Evolutionary conservation across 202 grass and related monocot species (phyloP).

Genomic region (Setaria italica): DNA sequence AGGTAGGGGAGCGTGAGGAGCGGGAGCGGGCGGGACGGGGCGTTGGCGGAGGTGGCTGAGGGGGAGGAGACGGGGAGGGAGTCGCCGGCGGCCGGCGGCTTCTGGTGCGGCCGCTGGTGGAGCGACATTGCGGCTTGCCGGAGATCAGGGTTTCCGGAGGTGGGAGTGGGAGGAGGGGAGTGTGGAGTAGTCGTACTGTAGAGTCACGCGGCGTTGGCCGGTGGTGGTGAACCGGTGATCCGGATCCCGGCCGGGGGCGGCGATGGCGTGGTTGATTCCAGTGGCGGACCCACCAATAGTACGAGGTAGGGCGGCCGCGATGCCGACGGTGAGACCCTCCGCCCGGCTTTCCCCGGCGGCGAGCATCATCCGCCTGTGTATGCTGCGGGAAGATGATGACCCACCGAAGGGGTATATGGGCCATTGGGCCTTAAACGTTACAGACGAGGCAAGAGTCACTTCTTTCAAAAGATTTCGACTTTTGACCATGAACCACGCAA

Average conservation of each 20-base stretch:
- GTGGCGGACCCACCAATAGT: too few species aligned
- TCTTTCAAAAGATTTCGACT: not conserved
- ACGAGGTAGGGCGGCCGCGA: too few species aligned
- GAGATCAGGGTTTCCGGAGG: conserved; percentile 26
- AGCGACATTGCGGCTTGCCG: conserved; percentile 57
- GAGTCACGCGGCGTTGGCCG: not conserved
- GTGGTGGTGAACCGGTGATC: not conserved
- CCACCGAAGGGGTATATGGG: not conserved
- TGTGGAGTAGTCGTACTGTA: not conserved
- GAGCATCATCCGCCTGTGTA: not conserved
- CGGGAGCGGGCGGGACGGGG: conserved; percentile 36
- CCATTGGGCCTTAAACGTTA: not conserved
- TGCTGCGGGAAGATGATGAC: not conserved
- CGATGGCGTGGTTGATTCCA: not conserved
- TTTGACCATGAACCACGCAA: not conserved
- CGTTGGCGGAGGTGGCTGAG: not conserved
- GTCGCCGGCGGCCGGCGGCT: conserved; percentile 34
- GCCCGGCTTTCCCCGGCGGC: not conserved
- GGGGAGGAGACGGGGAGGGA: conserved; percentile 34
- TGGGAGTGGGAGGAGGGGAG: not conserved
- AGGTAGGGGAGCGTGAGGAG: conserved; percentile 64
- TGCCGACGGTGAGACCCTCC: not conserved
- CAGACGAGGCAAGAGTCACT: not conserved
- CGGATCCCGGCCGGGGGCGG: not conserved
- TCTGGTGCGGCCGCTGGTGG: conserved; percentile 73